Evolutionary conservation across 257 asterid genomes (phyloP), one percentile per base, ranked within the genome.

Genomic region (Nicotiana obtusifolia): DNA sequence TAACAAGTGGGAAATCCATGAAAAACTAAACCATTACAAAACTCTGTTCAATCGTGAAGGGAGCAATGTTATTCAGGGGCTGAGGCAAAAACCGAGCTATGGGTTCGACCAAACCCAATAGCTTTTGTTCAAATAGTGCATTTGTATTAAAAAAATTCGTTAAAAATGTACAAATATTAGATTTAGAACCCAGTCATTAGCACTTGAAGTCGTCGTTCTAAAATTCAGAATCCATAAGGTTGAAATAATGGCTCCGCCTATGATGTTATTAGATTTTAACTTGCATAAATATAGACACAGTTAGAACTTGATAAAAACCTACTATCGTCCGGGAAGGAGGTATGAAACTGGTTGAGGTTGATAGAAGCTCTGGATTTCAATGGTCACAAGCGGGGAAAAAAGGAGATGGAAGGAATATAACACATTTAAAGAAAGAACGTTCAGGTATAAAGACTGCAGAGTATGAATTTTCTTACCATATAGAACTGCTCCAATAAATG

Each of bases 401-500:
- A n/a, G 13, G 35, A 1, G 78, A 11, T 3, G 35, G 20, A 22
- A 22, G 60, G 37, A 13, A 44, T 6, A 41, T 44, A 14, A 44
- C 22, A 14, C 37, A 20, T 44, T 0, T 6, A 5, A 71, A 20
- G 57, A 11, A 71, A 71, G 35, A 68, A n/a, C 54, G 2, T 68
- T 41, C 16, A 69, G 33, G 57, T 41, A 41, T 37, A 41, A 20
- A 11, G n/a, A 69, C 57, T n/a, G 77, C 57, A 41, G 1, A 0
- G 2, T 37, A 1, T 71, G 3, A 6, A 22, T 22, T 24, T 47
- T 7, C 88, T 15, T 79, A 94, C 99, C 97, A 78, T 94, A 92
- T 60, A 95, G 90, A 82, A 92, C 87, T 77, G 99, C 97, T 84
- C 99, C 99, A 64, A 95, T 91, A 82, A 92, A 95, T 24, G 99